phyloP scores from a whole-genome alignment of 768 basidiomycete genomes.

The Naganishia onofrii region DNA sequence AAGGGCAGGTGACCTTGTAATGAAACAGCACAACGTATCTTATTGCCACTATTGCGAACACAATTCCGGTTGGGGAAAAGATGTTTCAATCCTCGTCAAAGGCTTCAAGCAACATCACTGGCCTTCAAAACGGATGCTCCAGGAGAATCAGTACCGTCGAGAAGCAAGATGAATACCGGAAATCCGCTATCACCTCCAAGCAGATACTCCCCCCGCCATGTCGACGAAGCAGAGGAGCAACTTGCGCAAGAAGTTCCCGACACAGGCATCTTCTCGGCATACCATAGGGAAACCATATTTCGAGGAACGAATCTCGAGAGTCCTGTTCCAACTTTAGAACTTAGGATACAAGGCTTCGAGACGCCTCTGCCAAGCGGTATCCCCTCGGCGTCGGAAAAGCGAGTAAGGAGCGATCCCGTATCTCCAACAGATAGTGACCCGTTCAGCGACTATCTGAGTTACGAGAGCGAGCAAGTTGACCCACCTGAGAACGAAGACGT shows the following conservation, averaged over 20 bases:
- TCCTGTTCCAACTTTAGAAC: background rate
- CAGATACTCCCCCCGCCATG: background rate
- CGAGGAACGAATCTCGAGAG: slow-evolving; percentile 20
- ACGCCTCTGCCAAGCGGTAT: background rate
- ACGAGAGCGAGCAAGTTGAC: slow-evolving; percentile 17
- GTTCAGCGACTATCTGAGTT: slow-evolving; percentile 20
- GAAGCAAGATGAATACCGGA: too few species aligned
- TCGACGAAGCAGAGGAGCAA: background rate
- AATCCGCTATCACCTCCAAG: too few species aligned
- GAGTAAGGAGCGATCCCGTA: background rate
- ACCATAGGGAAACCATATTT: slow-evolving; percentile 13
- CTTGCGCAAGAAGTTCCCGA: background rate
- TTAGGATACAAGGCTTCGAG: background rate
- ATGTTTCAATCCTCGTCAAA: too few species aligned
- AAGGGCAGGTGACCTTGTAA: too few species aligned
- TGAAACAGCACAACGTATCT: too few species aligned
- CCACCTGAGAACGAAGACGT: background rate
- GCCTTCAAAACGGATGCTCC: too few species aligned
- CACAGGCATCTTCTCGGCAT: slow-evolving; percentile 1
- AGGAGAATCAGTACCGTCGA: too few species aligned
- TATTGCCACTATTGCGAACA: too few species aligned
- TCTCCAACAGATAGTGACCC: slow-evolving; percentile 4
- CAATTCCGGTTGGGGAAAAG: too few species aligned
- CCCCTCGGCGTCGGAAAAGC: background rate
- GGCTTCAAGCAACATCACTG: too few species aligned